Conservation (phyloP, 768 basidiomycete genomes). For the Psilocybe cubensis region DNA sequence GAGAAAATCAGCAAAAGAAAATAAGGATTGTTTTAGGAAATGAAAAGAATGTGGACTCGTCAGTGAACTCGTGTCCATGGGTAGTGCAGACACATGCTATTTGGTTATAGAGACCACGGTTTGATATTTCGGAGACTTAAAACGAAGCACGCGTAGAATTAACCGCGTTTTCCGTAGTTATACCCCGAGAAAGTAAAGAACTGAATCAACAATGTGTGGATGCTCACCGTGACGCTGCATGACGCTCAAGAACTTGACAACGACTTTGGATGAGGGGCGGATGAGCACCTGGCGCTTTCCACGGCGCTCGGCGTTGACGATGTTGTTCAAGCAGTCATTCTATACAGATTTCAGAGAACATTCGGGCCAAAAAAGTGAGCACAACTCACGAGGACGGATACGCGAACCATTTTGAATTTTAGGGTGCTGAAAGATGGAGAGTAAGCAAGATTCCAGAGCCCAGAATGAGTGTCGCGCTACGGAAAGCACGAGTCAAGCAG, state of each 20-base stretch:
- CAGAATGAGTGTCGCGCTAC: slow-evolving; percentile 86
- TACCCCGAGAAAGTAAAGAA: slow-evolving; percentile 57
- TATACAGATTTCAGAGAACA: slow-evolving; percentile 15
- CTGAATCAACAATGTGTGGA: slow-evolving; percentile 11
- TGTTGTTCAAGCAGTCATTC: slow-evolving; percentile 84
- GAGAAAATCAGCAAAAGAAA: slow-evolving; percentile 14
- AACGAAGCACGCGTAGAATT: slow-evolving; percentile 71
- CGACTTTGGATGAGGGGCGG: slow-evolving; percentile 96
- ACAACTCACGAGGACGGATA: slow-evolving; percentile 83
- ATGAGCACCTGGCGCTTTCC: slow-evolving; percentile 99
- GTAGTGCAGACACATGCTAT: slow-evolving; percentile 49
- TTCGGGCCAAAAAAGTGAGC: background rate
- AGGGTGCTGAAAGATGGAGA: slow-evolving; percentile 23
- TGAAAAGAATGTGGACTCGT: slow-evolving; percentile 47
- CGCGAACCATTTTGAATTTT: slow-evolving; percentile 76
- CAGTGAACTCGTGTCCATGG: slow-evolving; percentile 57
- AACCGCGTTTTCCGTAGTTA: slow-evolving; percentile 83
- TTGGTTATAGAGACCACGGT: slow-evolving; percentile 55
- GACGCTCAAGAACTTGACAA: slow-evolving; percentile 96
- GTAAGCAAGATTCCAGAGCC: slow-evolving; percentile 49
- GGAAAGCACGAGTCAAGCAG: slow-evolving; percentile 82
- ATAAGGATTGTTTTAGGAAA: slow-evolving; percentile 6
- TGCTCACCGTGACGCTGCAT: slow-evolving; percentile 97
- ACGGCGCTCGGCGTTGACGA: slow-evolving; percentile 99
- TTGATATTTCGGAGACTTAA: slow-evolving; percentile 83